These are phyloP conservation scores for Isoetes taiwanensis DNA, from an alignment of 75 land plant species.

Conservation along the genomic window DNA sequence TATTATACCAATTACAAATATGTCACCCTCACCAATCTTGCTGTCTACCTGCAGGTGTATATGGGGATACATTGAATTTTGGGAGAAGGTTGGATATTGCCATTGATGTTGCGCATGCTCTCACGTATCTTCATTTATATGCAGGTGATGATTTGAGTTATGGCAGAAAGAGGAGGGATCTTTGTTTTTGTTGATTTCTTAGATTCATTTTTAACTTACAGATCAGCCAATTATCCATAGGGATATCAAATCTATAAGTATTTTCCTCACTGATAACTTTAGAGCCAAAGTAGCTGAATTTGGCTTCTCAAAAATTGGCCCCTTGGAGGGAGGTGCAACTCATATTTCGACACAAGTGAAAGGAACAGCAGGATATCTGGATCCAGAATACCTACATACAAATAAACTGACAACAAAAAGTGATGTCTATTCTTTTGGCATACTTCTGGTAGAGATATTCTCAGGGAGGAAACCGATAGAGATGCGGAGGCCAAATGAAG, in stretches of 20 bases:
- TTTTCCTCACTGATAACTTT: constrained; percentile 59
- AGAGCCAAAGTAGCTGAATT: constrained; percentile 94
- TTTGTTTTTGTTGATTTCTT: not conserved
- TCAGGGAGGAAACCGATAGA: constrained; percentile 93
- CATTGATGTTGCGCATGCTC: constrained; percentile 7
- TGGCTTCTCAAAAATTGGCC: constrained; percentile 82
- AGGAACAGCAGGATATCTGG: constrained; percentile 95
- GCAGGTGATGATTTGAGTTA: not conserved
- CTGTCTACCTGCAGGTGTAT: constrained; percentile 21
- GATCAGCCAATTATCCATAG: constrained; percentile 84
- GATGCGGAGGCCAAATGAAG: constrained; percentile 36
- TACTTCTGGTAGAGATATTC: constrained; percentile 65
- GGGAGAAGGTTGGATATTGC: constrained; percentile 3
- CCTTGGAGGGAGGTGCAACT: constrained; percentile 51
- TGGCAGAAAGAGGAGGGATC: no score
- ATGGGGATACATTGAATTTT: no score
- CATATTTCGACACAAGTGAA: constrained; percentile 92
- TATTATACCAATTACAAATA: no score
- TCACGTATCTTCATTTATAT: constrained; percentile 6
- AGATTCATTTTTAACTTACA: constrained; percentile 14
- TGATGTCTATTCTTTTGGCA: constrained; percentile 90
- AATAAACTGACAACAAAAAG: constrained; percentile 79
- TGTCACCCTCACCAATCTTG: no score
- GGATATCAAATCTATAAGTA: constrained; percentile 92
- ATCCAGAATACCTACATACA: constrained; percentile 90